Evolutionary conservation across 768 basidiomycete species (phyloP).

Genomic region (Kwoniella pini): DNA sequence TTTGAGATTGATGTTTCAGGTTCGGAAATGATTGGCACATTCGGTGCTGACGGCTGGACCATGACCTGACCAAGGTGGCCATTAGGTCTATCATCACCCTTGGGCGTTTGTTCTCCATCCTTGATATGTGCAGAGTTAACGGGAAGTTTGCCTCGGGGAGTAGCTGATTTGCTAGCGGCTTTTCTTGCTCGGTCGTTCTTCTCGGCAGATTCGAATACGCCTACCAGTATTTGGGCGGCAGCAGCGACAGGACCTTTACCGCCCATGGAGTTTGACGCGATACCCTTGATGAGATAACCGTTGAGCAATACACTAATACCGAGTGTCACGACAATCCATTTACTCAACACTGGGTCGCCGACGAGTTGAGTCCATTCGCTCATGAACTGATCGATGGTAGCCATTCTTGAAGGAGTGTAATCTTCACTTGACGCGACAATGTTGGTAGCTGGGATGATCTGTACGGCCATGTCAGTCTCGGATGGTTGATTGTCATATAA

Average conservation of each 20-base stretch:
- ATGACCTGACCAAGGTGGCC: constrained; percentile 36
- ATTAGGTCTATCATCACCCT: constrained; percentile 17
- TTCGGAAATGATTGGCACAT: constrained; percentile 38
- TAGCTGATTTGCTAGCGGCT: constrained; percentile 32
- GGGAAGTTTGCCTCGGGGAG: constrained; percentile 23
- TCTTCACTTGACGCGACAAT: constrained; percentile 37
- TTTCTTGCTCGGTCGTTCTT: constrained; percentile 29
- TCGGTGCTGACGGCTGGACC: constrained; percentile 33
- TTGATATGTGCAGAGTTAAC: constrained; percentile 23
- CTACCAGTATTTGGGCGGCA: constrained; percentile 56
- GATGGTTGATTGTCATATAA: constrained; percentile 58
- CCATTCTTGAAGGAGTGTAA: constrained; percentile 51
- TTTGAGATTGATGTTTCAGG: constrained; percentile 10
- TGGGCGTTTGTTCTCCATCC: constrained; percentile 50
- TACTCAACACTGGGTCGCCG: constrained; percentile 88
- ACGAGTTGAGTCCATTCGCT: constrained; percentile 84
- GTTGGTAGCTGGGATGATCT: constrained; percentile 44
- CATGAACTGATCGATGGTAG: constrained; percentile 81
- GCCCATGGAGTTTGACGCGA: constrained; percentile 56
- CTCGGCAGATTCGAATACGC: constrained; percentile 42
- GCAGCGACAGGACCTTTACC: constrained; percentile 56
- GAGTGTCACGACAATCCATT: constrained; percentile 89
- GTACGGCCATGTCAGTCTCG: constrained; percentile 43
- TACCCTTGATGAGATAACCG: constrained; percentile 80
- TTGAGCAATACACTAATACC: constrained; percentile 85